These are phyloP conservation scores for Ilex paraguariensis DNA, from an alignment of 305 asterid genomes.

Conservation along the genomic window DNA sequence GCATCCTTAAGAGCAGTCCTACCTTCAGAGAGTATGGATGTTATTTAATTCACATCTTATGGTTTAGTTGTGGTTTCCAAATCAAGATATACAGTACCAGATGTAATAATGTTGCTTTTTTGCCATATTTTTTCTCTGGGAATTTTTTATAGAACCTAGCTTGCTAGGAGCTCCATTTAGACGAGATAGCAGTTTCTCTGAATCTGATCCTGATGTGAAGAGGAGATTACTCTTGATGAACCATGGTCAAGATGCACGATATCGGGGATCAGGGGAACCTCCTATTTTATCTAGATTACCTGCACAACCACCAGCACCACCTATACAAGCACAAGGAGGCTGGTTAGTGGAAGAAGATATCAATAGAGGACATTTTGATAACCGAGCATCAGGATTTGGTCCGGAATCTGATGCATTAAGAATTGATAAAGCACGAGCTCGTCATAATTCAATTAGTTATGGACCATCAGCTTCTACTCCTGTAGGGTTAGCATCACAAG, in stretches of 20 bases:
- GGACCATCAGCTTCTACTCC: conserved; percentile 37
- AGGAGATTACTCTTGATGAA: conserved; percentile 22
- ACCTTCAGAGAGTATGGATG: conserved; percentile 67
- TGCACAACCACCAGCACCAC: conserved; percentile 37
- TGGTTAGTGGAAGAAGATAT: conserved; percentile 58
- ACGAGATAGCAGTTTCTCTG: conserved; percentile 45
- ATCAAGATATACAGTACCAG: not conserved
- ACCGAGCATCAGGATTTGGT: conserved; percentile 38
- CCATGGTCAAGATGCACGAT: conserved; percentile 34
- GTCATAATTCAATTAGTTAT: conserved; percentile 40
- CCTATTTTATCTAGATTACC: conserved; percentile 61
- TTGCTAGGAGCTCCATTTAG: conserved; percentile 77
- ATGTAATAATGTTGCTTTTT: not conserved
- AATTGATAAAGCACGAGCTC: conserved; percentile 40
- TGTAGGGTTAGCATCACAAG: conserved; percentile 29
- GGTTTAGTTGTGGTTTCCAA: not conserved
- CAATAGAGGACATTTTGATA: conserved; percentile 32
- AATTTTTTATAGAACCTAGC: conserved; percentile 61
- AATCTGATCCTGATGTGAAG: conserved; percentile 32
- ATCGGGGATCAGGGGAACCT: conserved; percentile 48
- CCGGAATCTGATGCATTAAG: conserved; percentile 39
- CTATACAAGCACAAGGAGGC: conserved; percentile 56
- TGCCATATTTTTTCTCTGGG: conserved; percentile 2
- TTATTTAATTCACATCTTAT: not conserved
- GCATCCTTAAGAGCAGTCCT: conserved; percentile 38